Conservation (phyloP, 2,329 filamentous ascomycete species). For the Aspergillus sp. region DNA sequence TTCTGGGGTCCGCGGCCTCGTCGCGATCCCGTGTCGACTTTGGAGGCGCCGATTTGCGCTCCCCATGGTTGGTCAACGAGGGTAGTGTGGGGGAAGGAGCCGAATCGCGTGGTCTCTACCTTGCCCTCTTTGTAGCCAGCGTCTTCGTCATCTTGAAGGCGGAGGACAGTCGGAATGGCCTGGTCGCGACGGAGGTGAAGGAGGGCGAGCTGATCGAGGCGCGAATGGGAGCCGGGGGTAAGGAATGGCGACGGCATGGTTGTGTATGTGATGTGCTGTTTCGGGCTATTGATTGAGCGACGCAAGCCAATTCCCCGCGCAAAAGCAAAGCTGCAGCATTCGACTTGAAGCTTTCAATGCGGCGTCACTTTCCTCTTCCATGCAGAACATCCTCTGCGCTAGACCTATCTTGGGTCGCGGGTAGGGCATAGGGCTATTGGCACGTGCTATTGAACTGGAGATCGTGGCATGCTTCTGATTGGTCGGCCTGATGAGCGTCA, state of each 20-base stretch:
- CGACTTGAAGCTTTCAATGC: slow-evolving; percentile 12
- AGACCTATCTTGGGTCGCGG: background rate
- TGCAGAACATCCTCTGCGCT: slow-evolving; percentile 11
- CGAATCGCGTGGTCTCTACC: slow-evolving; percentile 89
- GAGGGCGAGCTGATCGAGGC: slow-evolving; percentile 71
- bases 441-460: background rate
- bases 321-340: slow-evolving; percentile 1
- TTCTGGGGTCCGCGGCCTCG: slow-evolving; percentile 73
- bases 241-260: slow-evolving; percentile 73
- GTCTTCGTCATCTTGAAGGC: slow-evolving; percentile 61
- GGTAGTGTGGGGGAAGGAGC: slow-evolving; percentile 81
- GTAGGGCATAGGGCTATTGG: slow-evolving; percentile 31
- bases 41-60: slow-evolving; percentile 84
- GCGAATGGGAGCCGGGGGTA: slow-evolving; percentile 64
- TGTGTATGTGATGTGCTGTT: background rate
- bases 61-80: slow-evolving; percentile 83
- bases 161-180: slow-evolving; percentile 73
- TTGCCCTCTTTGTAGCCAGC: slow-evolving; percentile 75
- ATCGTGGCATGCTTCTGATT: background rate
- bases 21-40: slow-evolving; percentile 87
- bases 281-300: background rate
- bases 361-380: slow-evolving; percentile 6
- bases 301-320: background rate
- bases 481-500: background rate
- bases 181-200: slow-evolving; percentile 87